phyloP scores from a whole-genome alignment of 2,329 filamentous ascomycete genomes.

The Fusarium solani-melongenae region DNA sequence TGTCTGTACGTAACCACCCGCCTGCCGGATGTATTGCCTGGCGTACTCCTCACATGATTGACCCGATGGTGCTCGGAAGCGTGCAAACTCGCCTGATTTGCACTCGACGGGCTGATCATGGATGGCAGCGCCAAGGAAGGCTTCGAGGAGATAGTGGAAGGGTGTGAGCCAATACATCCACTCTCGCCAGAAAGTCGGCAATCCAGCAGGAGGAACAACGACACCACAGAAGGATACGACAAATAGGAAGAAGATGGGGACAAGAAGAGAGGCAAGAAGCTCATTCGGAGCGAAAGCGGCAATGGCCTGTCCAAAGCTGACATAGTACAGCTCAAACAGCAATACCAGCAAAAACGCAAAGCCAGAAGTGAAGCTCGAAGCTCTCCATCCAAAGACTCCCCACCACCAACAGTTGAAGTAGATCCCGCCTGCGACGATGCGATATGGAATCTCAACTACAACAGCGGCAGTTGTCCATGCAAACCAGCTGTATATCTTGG shows the following conservation, averaged over 20 bases:
- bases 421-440: constrained; percentile 68
- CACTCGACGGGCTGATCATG: constrained; percentile 68
- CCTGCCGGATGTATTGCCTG: constrained; percentile 59
- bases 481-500: constrained; percentile 83
- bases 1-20: constrained; percentile 70
- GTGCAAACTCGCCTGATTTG: constrained; percentile 65
- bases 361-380: constrained; percentile 65
- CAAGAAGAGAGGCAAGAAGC: constrained; percentile 72
- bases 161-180: constrained; percentile 77
- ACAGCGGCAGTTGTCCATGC: constrained; percentile 75
- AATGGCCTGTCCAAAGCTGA: constrained; percentile 74
- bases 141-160: constrained; percentile 74
- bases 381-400: constrained; percentile 60
- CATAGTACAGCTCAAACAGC: constrained; percentile 73
- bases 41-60: constrained; percentile 71
- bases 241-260: constrained; percentile 77
- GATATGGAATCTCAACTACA: constrained; percentile 77
- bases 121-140: constrained; percentile 66
- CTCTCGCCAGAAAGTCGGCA: constrained; percentile 72
- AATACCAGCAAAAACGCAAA: constrained; percentile 73
- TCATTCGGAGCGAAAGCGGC: constrained; percentile 75
- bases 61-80: constrained; percentile 68
- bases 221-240: constrained; percentile 78
- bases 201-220: constrained; percentile 68
- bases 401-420: constrained; percentile 67